A percentile compares a stretch with the other conserved stretches of the same genome.
These are phyloP conservation scores for Solanum arcanum DNA, from an alignment of 257 asterid species.

Conservation along the genomic window DNA sequence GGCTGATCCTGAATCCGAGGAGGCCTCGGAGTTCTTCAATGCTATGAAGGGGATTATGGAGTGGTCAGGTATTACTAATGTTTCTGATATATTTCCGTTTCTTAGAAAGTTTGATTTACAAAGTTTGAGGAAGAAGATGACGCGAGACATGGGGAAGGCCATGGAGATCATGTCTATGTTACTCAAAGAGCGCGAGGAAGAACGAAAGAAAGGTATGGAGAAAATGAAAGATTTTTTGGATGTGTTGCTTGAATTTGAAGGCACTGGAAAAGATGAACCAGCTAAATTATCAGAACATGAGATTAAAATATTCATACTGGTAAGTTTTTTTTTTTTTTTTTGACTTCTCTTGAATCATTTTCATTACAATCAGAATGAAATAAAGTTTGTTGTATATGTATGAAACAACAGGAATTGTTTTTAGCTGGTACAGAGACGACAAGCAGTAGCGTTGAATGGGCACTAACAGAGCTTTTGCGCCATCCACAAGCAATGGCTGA, in stretches of 20 bases:
- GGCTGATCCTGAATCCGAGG: not conserved
- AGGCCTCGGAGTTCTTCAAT: not conserved
- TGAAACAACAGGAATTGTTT: not conserved
- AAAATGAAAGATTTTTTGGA: slow-evolving; percentile 21
- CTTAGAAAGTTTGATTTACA: too few relatives aligned
- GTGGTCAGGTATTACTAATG: not conserved
- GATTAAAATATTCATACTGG: not conserved
- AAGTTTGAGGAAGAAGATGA: not conserved
- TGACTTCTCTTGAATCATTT: not conserved
- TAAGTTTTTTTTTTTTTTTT: not conserved
- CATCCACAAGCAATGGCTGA: not conserved
- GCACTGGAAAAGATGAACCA: slow-evolving; percentile 56
- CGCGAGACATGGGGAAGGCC: not conserved
- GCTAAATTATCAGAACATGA: not conserved
- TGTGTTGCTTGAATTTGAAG: slow-evolving; percentile 45
- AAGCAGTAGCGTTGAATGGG: not conserved
- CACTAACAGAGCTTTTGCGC: not conserved
- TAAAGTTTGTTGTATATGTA: not conserved
- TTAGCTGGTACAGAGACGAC: not conserved
- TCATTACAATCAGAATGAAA: not conserved
- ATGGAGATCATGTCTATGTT: not conserved
- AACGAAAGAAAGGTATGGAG: not conserved
- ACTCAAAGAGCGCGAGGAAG: not conserved
- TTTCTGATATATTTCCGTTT: not conserved
- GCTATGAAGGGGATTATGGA: not conserved